These are phyloP conservation scores for Phytopythium vexans DNA, from an alignment of 352 stramenopile genomes.

Conservation along the genomic window DNA sequence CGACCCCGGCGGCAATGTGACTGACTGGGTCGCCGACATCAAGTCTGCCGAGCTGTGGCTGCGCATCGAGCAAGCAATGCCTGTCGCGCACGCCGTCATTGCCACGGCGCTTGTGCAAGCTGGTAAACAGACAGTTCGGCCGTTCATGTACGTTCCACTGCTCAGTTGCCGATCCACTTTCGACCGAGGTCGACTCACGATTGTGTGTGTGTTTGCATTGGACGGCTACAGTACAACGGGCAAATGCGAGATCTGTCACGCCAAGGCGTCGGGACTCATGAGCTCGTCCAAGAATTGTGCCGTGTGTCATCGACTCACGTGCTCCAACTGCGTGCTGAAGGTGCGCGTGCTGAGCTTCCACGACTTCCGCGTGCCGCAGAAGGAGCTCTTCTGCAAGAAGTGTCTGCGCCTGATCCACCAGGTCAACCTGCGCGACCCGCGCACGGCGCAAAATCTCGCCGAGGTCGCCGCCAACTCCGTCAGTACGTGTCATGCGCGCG, in stretches of 20 bases:
- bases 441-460: constrained; percentile 36
- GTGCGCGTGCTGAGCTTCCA: constrained; percentile 56
- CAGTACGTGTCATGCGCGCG: constrained; percentile 8
- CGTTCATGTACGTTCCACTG: constrained; percentile 7
- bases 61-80: constrained; percentile 49
- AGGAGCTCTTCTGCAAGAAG: constrained; percentile 67
- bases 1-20: constrained; percentile 61
- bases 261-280: constrained; percentile 55
- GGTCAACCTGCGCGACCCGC: constrained; percentile 52
- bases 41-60: constrained; percentile 78
- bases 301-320: constrained; percentile 63
- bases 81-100: constrained; percentile 48
- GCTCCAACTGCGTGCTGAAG: constrained; percentile 57
- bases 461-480: constrained; percentile 35
- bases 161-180: background rate
- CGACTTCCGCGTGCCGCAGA: constrained; percentile 50
- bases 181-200: no score
- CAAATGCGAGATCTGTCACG: constrained; percentile 61
- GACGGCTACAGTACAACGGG: constrained; percentile 19
- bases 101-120: constrained; percentile 56
- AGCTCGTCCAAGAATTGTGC: constrained; percentile 56
- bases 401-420: constrained; percentile 61
- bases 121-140: constrained; percentile 25
- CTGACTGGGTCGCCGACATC: constrained; percentile 67
- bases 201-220: constrained; percentile 1